Base-by-base conservation (phyloP, 129 eudicot genomes). In the Kitagawia praeruptora region DNA sequence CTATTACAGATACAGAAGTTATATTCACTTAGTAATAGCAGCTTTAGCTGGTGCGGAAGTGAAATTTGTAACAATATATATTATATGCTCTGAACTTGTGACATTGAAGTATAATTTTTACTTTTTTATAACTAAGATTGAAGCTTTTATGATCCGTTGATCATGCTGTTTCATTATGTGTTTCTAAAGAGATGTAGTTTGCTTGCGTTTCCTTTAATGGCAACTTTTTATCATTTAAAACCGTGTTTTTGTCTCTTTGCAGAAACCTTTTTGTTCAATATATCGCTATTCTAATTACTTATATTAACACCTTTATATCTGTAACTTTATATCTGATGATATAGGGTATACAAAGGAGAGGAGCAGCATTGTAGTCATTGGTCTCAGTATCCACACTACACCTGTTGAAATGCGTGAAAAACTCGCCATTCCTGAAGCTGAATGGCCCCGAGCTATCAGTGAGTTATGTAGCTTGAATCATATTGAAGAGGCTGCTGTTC, bases 351-450 rank as follows among this genome's bases (percentile, higher is more conserved):
- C 98, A 45, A 94, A 94, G 83, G 96, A 94, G 84, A 91, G 89
- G 85, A 94, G 98, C 91, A 92, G 98, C 87, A 92, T 94, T n/a
- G 88, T 88, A 16, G 98, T 94, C 3, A 92, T 94, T 71, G 98
- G 98, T 45, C 93, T 94, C 14, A 94, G 97, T 51, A 83, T 94
- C 81, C 98, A 94, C 80, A 88, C 96, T 9, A 70, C 91, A 49
- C 98, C 98, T 39, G 97, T 94, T 47, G 98, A 94, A 81, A 86
- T 90, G 85, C 89, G 98, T 61, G 98, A 94, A 82, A 94, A 94
- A 66, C 97, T 94, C 72, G 97, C 97, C n/a, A 88, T 93, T 81
- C 98, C 98, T 77, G 98, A 93, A 85, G 97, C 98, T 56, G 98
- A 94, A 81, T 94, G 98, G 98, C 96, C 97, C 3, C 82, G 97